Base-by-base conservation (phyloP, 2,329 filamentous ascomycete genomes). In the Basipetospora chlamydospora region DNA sequence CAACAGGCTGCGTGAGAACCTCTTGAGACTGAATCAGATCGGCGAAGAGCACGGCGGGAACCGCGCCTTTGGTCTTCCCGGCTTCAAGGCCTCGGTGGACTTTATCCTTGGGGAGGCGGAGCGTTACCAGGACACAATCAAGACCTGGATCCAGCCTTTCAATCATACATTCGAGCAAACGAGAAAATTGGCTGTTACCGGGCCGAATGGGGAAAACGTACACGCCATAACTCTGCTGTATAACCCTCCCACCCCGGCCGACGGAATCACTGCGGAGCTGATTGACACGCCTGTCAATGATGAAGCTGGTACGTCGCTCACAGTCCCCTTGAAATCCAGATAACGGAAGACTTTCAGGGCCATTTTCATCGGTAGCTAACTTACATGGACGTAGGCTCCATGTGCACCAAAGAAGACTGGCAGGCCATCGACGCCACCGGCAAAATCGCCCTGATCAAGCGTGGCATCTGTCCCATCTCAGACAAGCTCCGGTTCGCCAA, bases 1-100 rank as follows among this genome's bases (percentile, higher is more conserved):
- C n/a, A n/a, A 23, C 22, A 23, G 22, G 22, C 22, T 23, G 6
- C 22, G 22, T 11, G 57, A 60, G 38, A 68, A 68, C 31, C 62
- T 77, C n/a, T 57, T 60, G 46, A 59, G 64, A 39, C 56, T 77
- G 5, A 59, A 75, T 47, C 53, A 60, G 29, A 75, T 76, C 37
- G 71, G 61, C 10, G 53, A 53, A 21, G 57, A 62, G 35, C 67
- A 77, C 45, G 69, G 67, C 26, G 71, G 70, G 12, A 75, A 73
- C 50, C 61, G 72, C 35, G 72, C 72, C 5, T 75, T 73, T 40
- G 72, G 73, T 11, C 55, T 67, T 8, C 67, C 70, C 1, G 73
- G 73, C 11, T 77, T 66, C 57, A 61, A 63, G 35, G 71, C 69
- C 2, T 75, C 70, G 0, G 52, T 68, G 13, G 67, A 77, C 44